Base-by-base conservation (phyloP, 2,329 filamentous ascomycete genomes). In the Neonectria sp. region DNA sequence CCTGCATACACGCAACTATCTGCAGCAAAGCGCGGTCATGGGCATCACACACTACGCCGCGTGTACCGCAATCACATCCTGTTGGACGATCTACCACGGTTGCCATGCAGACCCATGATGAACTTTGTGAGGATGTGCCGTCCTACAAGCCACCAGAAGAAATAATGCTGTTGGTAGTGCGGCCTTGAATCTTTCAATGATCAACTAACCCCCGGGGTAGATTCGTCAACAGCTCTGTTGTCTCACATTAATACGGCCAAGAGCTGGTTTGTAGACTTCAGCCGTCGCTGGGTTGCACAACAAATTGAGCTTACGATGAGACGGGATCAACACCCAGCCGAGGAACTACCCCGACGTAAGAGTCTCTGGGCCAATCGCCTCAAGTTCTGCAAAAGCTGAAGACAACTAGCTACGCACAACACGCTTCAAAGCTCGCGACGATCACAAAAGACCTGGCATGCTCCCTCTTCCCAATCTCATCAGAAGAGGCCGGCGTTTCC, bases 1-100 rank as follows among this genome's bases (percentile, higher is more conserved):
- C 15, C 29, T 59, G 43, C 17, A 58, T 43, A 29, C 35, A 43
- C 31, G 37, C 37, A 43, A 43, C 37, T n/a, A 43, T 43, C 37
- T 43, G 37, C 37, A n/a, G 15, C 37, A 43, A 43, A 43, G 37
- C 3, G 46, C 37, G 51, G 43, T 37, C 35, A 56, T 46, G 12
- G 52, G n/a, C n/a, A 4, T 2, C 37, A 5, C 17, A 58, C 27
- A 12, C n/a, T n/a, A 31, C 7, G 57, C 59, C 59, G 59, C 49
- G 49, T 53, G 35, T 55, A 61, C 27, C 49, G 40, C 59, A 61
- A 55, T 61, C 49, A 61, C 31, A 46, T 62, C 59, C 59, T 46
- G 17, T 62, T 62, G 59, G 59, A 37, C 55, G 40, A 35, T 37
- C 59, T 49, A n/a, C n/a, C 27, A 27, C 43, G 31, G 3, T 49